A percentile compares a stretch with the other conserved stretches of the same genome.
phyloP scores from a whole-genome alignment of 2,329 filamentous ascomycete genomes.

The Sporothrix pseudoabietina region DNA sequence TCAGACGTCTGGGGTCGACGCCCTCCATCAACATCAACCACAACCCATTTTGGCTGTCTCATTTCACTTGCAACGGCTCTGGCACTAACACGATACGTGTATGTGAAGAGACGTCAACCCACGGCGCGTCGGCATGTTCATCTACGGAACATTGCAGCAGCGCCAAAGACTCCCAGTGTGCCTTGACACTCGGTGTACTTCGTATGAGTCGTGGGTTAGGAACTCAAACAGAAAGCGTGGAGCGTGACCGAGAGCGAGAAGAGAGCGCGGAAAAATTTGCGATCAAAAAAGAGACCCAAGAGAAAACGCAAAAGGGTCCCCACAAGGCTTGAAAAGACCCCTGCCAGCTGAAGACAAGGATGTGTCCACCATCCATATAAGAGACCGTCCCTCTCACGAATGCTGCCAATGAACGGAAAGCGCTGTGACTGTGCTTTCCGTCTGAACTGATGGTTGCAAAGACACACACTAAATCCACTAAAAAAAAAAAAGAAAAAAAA shows the following conservation, averaged over 20 bases:
- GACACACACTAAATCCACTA: neutral
- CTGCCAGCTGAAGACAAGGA: slow-evolving; percentile 31
- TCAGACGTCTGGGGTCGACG: neutral
- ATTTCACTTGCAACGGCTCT: slow-evolving; percentile 5
- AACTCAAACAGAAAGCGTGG: neutral
- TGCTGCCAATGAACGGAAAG: neutral
- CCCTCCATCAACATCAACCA: neutral
- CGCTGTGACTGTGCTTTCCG: slow-evolving; percentile 6
- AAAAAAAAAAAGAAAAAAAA: neutral
- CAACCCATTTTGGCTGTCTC: slow-evolving; percentile 1
- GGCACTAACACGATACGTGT: neutral
- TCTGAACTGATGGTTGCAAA: neutral
- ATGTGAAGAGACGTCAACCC: neutral
- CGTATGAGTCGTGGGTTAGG: neutral
- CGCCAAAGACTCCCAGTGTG: neutral
- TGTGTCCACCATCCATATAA: neutral
- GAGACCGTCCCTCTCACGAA: slow-evolving; percentile 1
- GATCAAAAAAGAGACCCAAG: no score
- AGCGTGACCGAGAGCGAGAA: neutral
- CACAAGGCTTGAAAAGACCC: slow-evolving; percentile 20
- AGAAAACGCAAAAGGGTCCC: neutral
- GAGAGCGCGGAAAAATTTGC: neutral
- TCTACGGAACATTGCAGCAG: neutral
- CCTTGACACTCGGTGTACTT: neutral
- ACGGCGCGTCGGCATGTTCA: neutral